Conservation (phyloP, 2,329 filamentous ascomycete genomes). For the Ambrosiella xylebori region DNA sequence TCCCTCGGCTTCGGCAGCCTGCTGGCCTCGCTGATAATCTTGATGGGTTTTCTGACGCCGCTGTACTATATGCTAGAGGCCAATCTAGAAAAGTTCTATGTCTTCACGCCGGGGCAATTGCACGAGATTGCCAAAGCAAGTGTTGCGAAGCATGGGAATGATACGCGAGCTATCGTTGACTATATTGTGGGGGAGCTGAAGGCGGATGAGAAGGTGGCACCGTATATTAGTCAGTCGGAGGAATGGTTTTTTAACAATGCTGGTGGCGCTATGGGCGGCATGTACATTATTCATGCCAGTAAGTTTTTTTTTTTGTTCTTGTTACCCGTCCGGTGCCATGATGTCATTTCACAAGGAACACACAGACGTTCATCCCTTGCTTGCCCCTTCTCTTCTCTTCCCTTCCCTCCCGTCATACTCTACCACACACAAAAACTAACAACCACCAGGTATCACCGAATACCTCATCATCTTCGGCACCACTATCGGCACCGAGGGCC, state of each 20-base stretch:
- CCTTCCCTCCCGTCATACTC: not conserved
- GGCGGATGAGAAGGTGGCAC: constrained; percentile 25
- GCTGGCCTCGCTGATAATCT: constrained; percentile 32
- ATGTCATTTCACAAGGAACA: not conserved
- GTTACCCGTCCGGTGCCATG: not conserved
- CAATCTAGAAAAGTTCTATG: constrained; percentile 50
- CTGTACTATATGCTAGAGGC: constrained; percentile 39
- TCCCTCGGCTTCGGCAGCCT: constrained; percentile 20
- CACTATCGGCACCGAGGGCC: constrained; percentile 69
- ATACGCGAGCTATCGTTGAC: constrained; percentile 51
- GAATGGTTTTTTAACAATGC: constrained; percentile 91
- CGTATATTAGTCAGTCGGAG: constrained; percentile 50
- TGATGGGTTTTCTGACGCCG: constrained; percentile 36
- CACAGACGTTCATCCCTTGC: not conserved
- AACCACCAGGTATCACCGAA: constrained; percentile 50
- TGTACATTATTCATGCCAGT: constrained; percentile 83
- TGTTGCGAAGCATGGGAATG: constrained; percentile 52
- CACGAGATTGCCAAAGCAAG: constrained; percentile 50
- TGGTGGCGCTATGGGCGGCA: constrained; percentile 77
- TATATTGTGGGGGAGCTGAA: constrained; percentile 54
- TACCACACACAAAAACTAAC: not conserved
- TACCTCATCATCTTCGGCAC: constrained; percentile 83
- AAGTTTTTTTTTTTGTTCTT: constrained; percentile 20
- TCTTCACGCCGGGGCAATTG: constrained; percentile 53
- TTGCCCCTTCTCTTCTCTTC: not conserved